These are phyloP conservation scores for Hypoxylon perforatum DNA, from an alignment of 495 filamentous ascomycete genomes.

Conservation along the genomic window DNA sequence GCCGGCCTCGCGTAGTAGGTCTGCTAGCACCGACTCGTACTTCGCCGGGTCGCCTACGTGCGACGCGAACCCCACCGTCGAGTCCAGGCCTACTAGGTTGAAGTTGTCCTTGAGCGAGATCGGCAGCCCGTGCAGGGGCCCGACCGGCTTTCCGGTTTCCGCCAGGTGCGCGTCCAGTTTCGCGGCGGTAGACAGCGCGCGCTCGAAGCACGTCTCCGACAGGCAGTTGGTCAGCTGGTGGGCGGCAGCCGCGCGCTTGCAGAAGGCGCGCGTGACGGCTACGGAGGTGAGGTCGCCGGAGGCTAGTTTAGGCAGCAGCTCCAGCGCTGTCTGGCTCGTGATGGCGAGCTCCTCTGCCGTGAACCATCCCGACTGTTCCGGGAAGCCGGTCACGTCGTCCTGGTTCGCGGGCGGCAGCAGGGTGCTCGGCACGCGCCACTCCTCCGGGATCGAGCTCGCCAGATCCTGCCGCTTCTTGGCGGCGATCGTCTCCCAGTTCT, in stretches of 20 bases:
- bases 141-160: constrained; percentile 59
- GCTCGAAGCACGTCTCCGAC: constrained; percentile 47
- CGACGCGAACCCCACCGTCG: constrained; percentile 57
- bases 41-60: constrained; percentile 43
- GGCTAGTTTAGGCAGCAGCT: constrained; percentile 46
- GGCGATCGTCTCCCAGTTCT: constrained; percentile 51
- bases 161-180: constrained; percentile 65
- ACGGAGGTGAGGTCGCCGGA: constrained; percentile 45
- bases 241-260: constrained; percentile 49
- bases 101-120: constrained; percentile 83
- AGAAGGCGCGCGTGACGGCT: constrained; percentile 50
- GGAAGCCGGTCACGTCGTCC: constrained; percentile 53
- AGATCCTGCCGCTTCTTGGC: constrained; percentile 52
- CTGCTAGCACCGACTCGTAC: constrained; percentile 43
- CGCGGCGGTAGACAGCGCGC: constrained; percentile 38
- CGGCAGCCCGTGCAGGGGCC: constrained; percentile 85
- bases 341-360: constrained; percentile 47
- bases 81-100: constrained; percentile 66
- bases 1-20: constrained; percentile 77
- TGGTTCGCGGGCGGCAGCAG: constrained; percentile 51
- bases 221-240: constrained; percentile 51
- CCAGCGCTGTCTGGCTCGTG: constrained; percentile 40
- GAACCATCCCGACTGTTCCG: constrained; percentile 52
- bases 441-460: constrained; percentile 49
- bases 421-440: constrained; percentile 53